Evolutionary conservation across 2,329 filamentous ascomycete genomes (phyloP).

Genomic region (Talaromyces atroroseus): DNA sequence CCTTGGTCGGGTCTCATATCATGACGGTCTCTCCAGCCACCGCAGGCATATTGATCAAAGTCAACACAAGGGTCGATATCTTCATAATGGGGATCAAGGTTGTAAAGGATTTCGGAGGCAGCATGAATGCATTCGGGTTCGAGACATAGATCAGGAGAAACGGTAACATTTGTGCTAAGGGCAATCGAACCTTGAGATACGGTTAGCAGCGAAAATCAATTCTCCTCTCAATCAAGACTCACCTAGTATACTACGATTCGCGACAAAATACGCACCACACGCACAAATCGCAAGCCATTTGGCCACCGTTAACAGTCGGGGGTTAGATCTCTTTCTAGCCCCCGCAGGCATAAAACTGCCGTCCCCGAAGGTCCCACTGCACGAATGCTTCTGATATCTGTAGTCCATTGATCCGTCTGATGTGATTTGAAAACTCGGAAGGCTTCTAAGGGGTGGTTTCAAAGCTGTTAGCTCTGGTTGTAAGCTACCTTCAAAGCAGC

Average conservation of each 20-base stretch:
- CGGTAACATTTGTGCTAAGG: not conserved
- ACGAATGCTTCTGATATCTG: not conserved
- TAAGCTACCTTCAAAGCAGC: not conserved
- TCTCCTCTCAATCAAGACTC: not conserved
- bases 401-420: not conserved
- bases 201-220: not conserved
- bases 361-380: not conserved
- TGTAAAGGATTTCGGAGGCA: slow-evolving; percentile 57
- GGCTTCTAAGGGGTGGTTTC: not conserved
- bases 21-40: slow-evolving; percentile 59
- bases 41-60: slow-evolving; percentile 64
- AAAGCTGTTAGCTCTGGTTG: not conserved
- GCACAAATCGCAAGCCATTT: slow-evolving; percentile 4
- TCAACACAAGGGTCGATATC: slow-evolving; percentile 63
- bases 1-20: slow-evolving; percentile 62
- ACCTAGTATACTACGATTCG: not conserved
- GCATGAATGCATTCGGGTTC: slow-evolving; percentile 57
- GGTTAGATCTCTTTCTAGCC: not conserved
- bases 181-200: not conserved
- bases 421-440: not conserved
- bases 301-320: not conserved
- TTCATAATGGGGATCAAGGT: slow-evolving; percentile 57
- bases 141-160: slow-evolving; percentile 5
- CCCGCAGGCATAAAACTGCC: not conserved
- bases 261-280: not conserved